A percentile compares a stretch with the other conserved stretches of the same genome.
Evolutionary conservation across 331 rosid species (phyloP).

Genomic region (Dryas integrifolia): DNA sequence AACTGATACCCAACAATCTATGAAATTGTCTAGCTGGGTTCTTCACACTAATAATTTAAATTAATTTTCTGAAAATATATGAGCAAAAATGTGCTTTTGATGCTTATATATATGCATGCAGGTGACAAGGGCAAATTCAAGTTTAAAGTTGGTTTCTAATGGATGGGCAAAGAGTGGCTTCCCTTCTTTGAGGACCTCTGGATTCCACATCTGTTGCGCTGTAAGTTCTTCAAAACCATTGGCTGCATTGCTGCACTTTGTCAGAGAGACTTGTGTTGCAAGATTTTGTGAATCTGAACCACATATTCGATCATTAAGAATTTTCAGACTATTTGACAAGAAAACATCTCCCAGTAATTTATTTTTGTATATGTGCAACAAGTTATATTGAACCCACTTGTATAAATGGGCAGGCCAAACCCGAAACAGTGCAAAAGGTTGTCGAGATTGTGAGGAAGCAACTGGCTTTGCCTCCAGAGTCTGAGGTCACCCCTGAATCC

Average conservation of each 20-base stretch:
- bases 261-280: no score
- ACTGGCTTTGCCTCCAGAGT: constrained; percentile 58
- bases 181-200: constrained; percentile 43
- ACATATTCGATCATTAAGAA: no score
- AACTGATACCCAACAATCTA: no score
- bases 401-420: constrained; percentile 41
- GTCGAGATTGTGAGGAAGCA: constrained; percentile 71
- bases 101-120: background rate
- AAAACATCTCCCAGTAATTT: no score
- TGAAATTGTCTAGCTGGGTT: background rate
- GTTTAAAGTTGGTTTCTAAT: constrained; percentile 24
- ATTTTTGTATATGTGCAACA: background rate
- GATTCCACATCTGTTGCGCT: constrained; percentile 41
- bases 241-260: no score
- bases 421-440: constrained; percentile 67
- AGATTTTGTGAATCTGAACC: no score
- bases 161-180: constrained; percentile 35
- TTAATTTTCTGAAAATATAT: background rate
- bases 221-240: constrained; percentile 26
- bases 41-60: background rate
- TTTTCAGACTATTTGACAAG: no score
- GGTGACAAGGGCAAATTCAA: constrained; percentile 16
- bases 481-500: constrained; percentile 62
- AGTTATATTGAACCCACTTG: background rate
- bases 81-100: background rate